Percentiles rank a stretch among this genome's conserved stretches.
phyloP scores from a whole-genome alignment of 352 stramenopile genomes.

The Phytophthora crassamura region DNA sequence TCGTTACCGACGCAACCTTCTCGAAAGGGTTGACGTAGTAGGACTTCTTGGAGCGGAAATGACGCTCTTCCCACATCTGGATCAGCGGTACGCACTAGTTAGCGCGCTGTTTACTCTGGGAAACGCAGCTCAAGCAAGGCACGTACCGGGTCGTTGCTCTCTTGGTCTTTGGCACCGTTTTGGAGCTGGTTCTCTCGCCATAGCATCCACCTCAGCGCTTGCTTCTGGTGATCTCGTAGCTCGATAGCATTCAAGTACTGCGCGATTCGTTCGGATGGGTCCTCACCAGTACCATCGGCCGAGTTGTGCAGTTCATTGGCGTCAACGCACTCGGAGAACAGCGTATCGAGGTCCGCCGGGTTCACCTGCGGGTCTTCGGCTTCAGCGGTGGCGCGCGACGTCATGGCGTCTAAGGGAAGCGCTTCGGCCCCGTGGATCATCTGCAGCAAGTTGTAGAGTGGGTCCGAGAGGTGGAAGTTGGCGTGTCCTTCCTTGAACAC shows the following conservation, averaged over 20 bases:
- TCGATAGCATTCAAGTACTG: slow-evolving; percentile 68
- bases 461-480: slow-evolving; percentile 71
- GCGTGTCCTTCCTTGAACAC: slow-evolving; percentile 67
- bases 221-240: slow-evolving; percentile 83
- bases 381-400: slow-evolving; percentile 3
- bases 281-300: slow-evolving; percentile 10
- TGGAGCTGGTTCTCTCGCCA: slow-evolving; percentile 66
- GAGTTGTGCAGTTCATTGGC: slow-evolving; percentile 29
- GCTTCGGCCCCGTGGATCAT: slow-evolving; percentile 37
- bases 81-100: slow-evolving; percentile 5
- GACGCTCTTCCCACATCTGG: slow-evolving; percentile 79
- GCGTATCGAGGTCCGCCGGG: slow-evolving; percentile 57
- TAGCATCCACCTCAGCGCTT: slow-evolving; percentile 89
- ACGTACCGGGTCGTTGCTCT: slow-evolving; percentile 60
- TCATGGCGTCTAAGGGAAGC: slow-evolving; percentile 15
- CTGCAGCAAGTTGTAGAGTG: slow-evolving; percentile 68
- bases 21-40: slow-evolving; percentile 90
- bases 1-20: slow-evolving; percentile 71
- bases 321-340: slow-evolving; percentile 74
- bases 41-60: slow-evolving; percentile 47
- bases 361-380: slow-evolving; percentile 35
- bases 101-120: neutral
- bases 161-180: slow-evolving; percentile 30
- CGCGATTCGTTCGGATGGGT: slow-evolving; percentile 48
- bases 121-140: no score